Evolutionary conservation across 192 early-diverging fungal species (phyloP).

Genomic region (Spizellomyces punctatus): DNA sequence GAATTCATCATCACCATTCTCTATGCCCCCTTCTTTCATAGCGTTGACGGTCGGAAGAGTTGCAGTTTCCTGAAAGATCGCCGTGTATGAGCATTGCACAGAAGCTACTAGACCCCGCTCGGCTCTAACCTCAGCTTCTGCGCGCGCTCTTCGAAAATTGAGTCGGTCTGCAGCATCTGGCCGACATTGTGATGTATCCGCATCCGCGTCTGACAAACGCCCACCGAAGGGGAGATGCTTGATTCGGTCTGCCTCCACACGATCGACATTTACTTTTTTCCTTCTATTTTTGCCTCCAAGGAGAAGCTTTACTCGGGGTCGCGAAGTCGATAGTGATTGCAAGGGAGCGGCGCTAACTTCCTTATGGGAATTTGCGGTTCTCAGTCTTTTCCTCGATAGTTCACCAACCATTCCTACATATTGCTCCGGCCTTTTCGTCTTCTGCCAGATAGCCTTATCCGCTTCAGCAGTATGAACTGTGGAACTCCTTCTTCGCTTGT

Average conservation of each 20-base stretch:
- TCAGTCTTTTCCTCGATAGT: neutral
- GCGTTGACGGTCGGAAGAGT: neutral
- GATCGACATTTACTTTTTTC: neutral
- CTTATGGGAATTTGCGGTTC: neutral
- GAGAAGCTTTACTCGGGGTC: neutral
- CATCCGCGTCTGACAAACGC: conserved; percentile 24
- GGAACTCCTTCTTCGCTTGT: neutral
- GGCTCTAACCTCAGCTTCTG: conserved; percentile 28
- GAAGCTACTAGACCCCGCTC: neutral
- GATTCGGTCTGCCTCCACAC: neutral
- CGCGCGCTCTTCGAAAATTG: conserved; percentile 15
- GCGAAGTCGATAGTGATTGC: neutral
- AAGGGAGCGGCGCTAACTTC: neutral
- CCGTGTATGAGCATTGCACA: neutral
- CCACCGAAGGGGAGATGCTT: conserved; percentile 19
- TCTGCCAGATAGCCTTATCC: neutral
- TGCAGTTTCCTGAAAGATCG: neutral
- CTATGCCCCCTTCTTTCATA: too few relatives aligned
- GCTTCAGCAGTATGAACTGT: neutral
- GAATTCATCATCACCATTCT: neutral
- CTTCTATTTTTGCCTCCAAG: neutral
- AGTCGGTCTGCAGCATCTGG: conserved; percentile 21
- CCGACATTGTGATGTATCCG: conserved; percentile 23
- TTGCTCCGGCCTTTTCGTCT: neutral
- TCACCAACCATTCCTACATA: neutral